phyloP scores from a whole-genome alignment of 768 basidiomycete species.

The Mycena olivaceomarginata region DNA sequence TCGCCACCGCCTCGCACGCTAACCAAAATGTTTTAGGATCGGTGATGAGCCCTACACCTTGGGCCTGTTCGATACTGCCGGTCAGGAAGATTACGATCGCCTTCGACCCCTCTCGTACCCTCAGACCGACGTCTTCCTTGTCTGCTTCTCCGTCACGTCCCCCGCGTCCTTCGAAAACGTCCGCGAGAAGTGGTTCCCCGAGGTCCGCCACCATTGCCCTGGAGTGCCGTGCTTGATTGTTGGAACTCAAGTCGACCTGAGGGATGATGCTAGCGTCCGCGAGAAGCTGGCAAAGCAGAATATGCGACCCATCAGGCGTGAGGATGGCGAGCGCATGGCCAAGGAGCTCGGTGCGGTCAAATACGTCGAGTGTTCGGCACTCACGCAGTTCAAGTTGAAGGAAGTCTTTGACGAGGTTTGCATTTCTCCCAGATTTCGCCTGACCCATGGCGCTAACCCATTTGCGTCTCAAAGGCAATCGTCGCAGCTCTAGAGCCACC shows the following conservation, averaged over 20 bases:
- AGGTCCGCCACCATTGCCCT: slow-evolving; percentile 99
- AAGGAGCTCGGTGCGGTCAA: slow-evolving; percentile 98
- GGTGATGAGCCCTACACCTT: slow-evolving; percentile 99
- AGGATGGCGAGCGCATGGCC: slow-evolving; percentile 95
- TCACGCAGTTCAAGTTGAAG: slow-evolving; percentile 99
- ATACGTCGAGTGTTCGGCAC: slow-evolving; percentile 98
- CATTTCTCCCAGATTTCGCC: not conserved
- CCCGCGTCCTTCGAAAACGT: slow-evolving; percentile 99
- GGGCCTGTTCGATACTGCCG: slow-evolving; percentile 98
- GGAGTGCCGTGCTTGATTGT: slow-evolving; percentile 99
- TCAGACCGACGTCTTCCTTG: slow-evolving; percentile 99
- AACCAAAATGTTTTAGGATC: slow-evolving; percentile 68
- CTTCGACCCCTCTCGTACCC: slow-evolving; percentile 99
- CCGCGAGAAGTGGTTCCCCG: slow-evolving; percentile 99
- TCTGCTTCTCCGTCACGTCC: slow-evolving; percentile 99
- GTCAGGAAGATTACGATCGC: slow-evolving; percentile 99
- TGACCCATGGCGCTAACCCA: slow-evolving; percentile 16
- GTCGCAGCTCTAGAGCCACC: slow-evolving; percentile 99
- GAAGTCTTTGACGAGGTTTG: slow-evolving; percentile 99
- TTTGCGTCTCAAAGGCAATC: slow-evolving; percentile 80
- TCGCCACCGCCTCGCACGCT: no score
- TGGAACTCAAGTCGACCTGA: slow-evolving; percentile 97
- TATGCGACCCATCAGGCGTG: slow-evolving; percentile 91
- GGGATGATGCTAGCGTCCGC: slow-evolving; percentile 93
- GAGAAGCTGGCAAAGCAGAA: slow-evolving; percentile 98